phyloP scores from a whole-genome alignment of 2,329 filamentous ascomycete genomes.

The Raffaelea ambrosiae region DNA sequence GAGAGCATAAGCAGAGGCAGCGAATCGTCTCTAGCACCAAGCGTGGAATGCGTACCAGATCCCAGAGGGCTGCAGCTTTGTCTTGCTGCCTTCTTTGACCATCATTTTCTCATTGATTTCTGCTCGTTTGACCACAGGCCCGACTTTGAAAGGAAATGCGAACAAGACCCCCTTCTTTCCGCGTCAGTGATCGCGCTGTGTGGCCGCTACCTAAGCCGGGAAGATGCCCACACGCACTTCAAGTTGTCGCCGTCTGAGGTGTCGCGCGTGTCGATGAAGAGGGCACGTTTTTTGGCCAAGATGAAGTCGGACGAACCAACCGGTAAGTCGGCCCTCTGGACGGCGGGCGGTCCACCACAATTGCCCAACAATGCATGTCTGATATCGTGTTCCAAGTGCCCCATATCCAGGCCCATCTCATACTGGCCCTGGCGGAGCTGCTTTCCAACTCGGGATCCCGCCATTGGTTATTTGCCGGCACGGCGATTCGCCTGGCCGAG shows the following conservation, averaged over 20 bases:
- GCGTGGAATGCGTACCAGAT: too few relatives aligned
- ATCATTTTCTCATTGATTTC: constrained; percentile 15
- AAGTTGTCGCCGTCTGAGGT: background rate
- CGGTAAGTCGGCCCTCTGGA: constrained; percentile 2
- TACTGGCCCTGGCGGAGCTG: constrained; percentile 15
- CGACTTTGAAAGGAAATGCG: constrained; percentile 13
- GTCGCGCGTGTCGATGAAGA: background rate
- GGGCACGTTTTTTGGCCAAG: constrained; percentile 7
- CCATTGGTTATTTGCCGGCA: constrained; percentile 15
- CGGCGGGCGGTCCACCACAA: background rate
- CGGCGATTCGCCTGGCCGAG: constrained; percentile 17
- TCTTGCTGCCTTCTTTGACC: constrained; percentile 12
- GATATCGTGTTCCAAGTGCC: constrained; percentile 6
- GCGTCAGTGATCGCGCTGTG: constrained; percentile 8
- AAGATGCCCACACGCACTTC: constrained; percentile 4
- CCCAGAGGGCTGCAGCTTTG: constrained; percentile 3
- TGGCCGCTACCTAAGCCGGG: constrained; percentile 5
- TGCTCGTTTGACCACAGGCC: constrained; percentile 15
- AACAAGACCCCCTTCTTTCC: constrained; percentile 7
- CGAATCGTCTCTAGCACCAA: too few relatives aligned
- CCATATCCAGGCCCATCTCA: constrained; percentile 13
- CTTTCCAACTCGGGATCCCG: constrained; percentile 14
- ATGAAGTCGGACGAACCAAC: constrained; percentile 9
- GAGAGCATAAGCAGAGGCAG: too few relatives aligned
- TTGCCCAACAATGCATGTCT: background rate